Conservation (phyloP, 306 rosid species). For the Abrus precatorius region DNA sequence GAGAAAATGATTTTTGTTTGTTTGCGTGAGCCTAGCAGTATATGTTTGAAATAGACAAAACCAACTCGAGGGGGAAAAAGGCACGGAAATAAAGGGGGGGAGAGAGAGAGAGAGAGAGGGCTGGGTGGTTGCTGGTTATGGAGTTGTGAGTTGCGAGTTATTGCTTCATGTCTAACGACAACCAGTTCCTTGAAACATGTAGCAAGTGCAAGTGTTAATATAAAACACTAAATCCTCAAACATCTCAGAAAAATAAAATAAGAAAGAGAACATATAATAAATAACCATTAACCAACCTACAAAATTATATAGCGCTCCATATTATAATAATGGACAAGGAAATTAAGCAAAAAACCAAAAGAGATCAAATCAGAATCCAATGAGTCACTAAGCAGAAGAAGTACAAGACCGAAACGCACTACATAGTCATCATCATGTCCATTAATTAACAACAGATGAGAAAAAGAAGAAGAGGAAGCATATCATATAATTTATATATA, state of each 20-base stretch:
- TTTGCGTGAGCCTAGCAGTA: neutral
- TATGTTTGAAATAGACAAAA: neutral
- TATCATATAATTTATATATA: constrained; percentile 13
- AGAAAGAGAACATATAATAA: neutral
- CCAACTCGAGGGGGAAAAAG: constrained; percentile 28
- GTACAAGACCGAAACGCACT: constrained; percentile 28
- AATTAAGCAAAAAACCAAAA: constrained; percentile 31
- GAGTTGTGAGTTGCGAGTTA: neutral
- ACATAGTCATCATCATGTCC: constrained; percentile 34
- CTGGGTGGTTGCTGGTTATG: neutral
- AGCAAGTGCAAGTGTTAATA: constrained; percentile 27
- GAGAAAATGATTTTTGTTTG: too few relatives aligned
- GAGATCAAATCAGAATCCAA: constrained; percentile 47
- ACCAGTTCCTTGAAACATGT: constrained; percentile 39
- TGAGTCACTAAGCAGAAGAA: constrained; percentile 39
- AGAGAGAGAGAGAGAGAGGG: too few relatives aligned
- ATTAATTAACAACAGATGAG: constrained; percentile 20
- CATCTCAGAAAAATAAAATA: constrained; percentile 19
- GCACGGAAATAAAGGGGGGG: constrained; percentile 31
- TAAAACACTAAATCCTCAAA: constrained; percentile 47
- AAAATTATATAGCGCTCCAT: constrained; percentile 21
- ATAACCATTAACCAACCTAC: neutral
- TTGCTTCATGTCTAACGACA: constrained; percentile 45
- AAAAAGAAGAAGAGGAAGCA: constrained; percentile 12
- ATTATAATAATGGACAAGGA: constrained; percentile 38